These are phyloP conservation scores for Globisporangium cystogenes DNA, from an alignment of 352 stramenopile species.

Conservation along the genomic window DNA sequence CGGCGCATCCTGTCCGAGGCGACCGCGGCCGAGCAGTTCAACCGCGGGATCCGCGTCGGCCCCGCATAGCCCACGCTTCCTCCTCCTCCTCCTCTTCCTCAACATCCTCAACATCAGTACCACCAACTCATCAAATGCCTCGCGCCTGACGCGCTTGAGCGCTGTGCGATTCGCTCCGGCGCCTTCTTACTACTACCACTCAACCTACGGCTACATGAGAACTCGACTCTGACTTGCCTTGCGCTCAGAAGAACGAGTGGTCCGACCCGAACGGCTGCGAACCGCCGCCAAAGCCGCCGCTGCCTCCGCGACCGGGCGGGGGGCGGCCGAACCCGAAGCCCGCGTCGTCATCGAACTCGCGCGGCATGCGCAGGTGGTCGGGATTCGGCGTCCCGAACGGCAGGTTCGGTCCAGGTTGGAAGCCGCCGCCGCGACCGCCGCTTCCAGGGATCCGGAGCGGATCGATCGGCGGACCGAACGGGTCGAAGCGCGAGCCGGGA, in stretches of 20 bases:
- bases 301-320: slow-evolving; percentile 18
- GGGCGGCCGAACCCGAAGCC: slow-evolving; percentile 38
- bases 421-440: slow-evolving; percentile 22
- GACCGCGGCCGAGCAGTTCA: slow-evolving; percentile 48
- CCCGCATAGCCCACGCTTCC: slow-evolving; percentile 16
- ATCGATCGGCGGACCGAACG: slow-evolving; percentile 62
- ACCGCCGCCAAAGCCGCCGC: slow-evolving; percentile 21
- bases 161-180: too few species aligned
- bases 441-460: slow-evolving; percentile 43
- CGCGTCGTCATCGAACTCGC: slow-evolving; percentile 43
- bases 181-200: too few species aligned
- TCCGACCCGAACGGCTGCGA: slow-evolving; percentile 52
- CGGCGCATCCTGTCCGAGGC: slow-evolving; percentile 66
- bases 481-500: slow-evolving; percentile 76
- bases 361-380: slow-evolving; percentile 77
- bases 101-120: too few species aligned
- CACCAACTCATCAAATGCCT: too few species aligned
- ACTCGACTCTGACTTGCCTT: neutral
- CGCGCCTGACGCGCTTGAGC: too few species aligned
- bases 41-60: slow-evolving; percentile 67
- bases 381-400: slow-evolving; percentile 74
- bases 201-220: neutral
- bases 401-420: slow-evolving; percentile 37
- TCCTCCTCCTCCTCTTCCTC: too few species aligned
- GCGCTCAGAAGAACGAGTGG: slow-evolving; percentile 49